Base-by-base conservation (phyloP, 176 grass and related monocot species). In the Avena atlantica region DNA sequence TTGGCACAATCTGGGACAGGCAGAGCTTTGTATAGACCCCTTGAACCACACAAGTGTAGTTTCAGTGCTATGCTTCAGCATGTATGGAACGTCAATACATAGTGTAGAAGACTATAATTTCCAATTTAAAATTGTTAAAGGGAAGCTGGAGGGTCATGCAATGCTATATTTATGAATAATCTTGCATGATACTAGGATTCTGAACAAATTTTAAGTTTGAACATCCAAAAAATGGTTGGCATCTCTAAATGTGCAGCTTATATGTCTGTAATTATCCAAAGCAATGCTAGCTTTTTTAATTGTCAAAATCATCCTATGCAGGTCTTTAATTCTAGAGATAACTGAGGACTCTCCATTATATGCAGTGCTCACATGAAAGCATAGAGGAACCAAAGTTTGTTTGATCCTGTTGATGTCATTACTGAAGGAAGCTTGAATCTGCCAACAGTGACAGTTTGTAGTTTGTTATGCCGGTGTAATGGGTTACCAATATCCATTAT, bases 221-320 rank as follows among this genome's bases (percentile, higher is more conserved):
- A 27, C 47, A 9, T 27, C 12, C 21, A 48, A 42, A 42, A 42
- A 42, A 42, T 42, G 40, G 40, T 42, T 42, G 40, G 40, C 40
- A 42, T 42, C 40, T 13, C 20, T 48, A 45, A 25, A 24, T 40
- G 21, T 75, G 72, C 72, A 50, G 1, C 42, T 75, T 15, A 75
- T 27, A 9, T 75, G n/a, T 52, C 47, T 76, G 1, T 9, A 52
- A 29, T 52, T 51, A 27, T 29, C 45, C 21, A 49, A 76, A 76
- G 12, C 70, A 75, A 16, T 16, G 12, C 51, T 14, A 53, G 50
- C 15, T 64, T 64, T 25, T 64, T 24, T 27, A 64, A 64, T 63
- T 59, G 42, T 42, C 13, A 80, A 29, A 48, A 44, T 64, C 59
- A 34, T 67, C 61, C 31, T 81, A 34, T 81, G 45, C 25, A 67